Base-by-base conservation (phyloP, 345 rosid genomes). In the Syzygium oleosum region DNA sequence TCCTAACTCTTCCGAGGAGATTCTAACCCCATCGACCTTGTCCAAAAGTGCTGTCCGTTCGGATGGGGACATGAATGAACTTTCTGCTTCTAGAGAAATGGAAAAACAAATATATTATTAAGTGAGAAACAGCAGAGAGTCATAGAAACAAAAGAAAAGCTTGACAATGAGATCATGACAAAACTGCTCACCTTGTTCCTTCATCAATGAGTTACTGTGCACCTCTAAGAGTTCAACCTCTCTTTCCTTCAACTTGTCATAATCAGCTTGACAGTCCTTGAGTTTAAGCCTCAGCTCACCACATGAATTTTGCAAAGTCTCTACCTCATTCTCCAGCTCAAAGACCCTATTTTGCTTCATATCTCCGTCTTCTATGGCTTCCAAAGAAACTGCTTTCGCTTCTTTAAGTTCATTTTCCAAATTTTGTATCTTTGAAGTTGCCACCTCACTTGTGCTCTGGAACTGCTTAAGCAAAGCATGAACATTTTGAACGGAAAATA, bases 211-310 rank as follows among this genome's bases (percentile, higher is more conserved):
- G 80, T 88, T 89, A 55, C 88, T 84, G 85, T 85, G 85, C 79
- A 91, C 90, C 85, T 90, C 87, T 25, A 92, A 93, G 86, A 94
- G 90, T 88, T 95, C 97, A 63, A 88, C 91, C 86, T 94, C 96
- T 86, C 88, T 96, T 89, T 92, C 94, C 91, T 94, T 93, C 95
- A 97, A 92, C 85, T 90, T 93, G 87, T 91, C 93, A 88, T 93
- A 91, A 84, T 89, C 87, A 86, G 88, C 93, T 88, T 89, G 91
- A 88, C 88, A 90, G 84, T 91, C 93, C 91, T 90, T 91, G 73
- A 93, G 61, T 90, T 93, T 73, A 55, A 89, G 92, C 91, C 87
- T 90, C 90, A 94, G 90, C 89, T 93, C 93, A 87, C 90, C 79
- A 89, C 91, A 94, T 83, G 92, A 88, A 88, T 88, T 91, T 88